Evolutionary conservation across 2,329 filamentous ascomycete species (phyloP).

Genomic region (Phialocephala sp.): DNA sequence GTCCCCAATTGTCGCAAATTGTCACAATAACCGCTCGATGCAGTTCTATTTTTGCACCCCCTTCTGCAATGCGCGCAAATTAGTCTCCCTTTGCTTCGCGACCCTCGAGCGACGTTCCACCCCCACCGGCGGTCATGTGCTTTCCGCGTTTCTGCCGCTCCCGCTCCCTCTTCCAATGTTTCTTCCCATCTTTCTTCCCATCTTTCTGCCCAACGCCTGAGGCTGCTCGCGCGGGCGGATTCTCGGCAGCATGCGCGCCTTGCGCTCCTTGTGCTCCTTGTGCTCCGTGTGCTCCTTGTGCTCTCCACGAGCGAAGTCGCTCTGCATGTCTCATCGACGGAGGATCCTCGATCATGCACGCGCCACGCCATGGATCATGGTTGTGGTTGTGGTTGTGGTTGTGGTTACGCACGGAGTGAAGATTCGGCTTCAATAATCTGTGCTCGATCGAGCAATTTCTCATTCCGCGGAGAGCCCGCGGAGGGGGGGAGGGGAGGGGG

Average conservation of each 20-base stretch:
- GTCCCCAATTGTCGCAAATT: background rate
- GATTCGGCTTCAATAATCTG: background rate
- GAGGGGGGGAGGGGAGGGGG: too few relatives aligned
- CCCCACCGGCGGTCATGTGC: slow-evolving; percentile 3
- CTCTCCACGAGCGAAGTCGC: background rate
- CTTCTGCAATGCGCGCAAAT: slow-evolving; percentile 3
- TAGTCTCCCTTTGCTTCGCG: slow-evolving; percentile 5
- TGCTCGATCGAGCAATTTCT: slow-evolving; percentile 27
- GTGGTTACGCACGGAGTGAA: too few relatives aligned
- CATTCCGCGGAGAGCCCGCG: slow-evolving; percentile 27
- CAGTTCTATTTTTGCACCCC: slow-evolving; percentile 38
- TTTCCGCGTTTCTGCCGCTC: background rate
- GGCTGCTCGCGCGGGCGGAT: slow-evolving; percentile 1
- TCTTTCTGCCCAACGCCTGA: background rate
- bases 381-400: too few relatives aligned
- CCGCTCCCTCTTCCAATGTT: too few relatives aligned
- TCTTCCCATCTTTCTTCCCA: background rate
- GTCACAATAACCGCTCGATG: slow-evolving; percentile 34
- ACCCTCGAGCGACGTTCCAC: background rate
- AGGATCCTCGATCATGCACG: slow-evolving; percentile 4
- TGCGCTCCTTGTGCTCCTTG: background rate
- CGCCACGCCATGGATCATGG: slow-evolving; percentile 9
- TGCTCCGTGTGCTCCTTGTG: background rate
- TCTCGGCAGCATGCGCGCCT: slow-evolving; percentile 8
- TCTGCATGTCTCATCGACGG: slow-evolving; percentile 8